A percentile compares a stretch with the other conserved stretches of the same genome.
These are phyloP conservation scores for Rhynchosporium agropyri DNA, from an alignment of 2,329 filamentous ascomycete genomes.

Conservation along the genomic window DNA sequence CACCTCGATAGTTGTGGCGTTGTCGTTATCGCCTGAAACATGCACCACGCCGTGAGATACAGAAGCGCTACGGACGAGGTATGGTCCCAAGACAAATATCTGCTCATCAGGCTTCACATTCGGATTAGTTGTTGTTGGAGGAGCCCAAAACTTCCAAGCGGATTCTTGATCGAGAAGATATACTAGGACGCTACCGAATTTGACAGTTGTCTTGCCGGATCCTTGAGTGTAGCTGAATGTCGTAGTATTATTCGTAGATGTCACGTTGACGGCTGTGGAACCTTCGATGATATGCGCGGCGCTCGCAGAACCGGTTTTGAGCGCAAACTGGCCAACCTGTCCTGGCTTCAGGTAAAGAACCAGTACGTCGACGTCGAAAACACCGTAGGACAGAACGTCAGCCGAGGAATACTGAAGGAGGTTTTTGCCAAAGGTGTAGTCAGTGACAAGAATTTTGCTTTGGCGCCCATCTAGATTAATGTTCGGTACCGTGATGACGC, in stretches of 20 bases:
- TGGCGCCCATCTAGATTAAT: constrained; percentile 55
- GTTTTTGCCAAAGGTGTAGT: constrained; percentile 52
- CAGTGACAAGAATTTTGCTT: constrained; percentile 57
- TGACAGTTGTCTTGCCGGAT: constrained; percentile 49
- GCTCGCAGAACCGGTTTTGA: constrained; percentile 45
- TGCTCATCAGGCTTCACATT: constrained; percentile 50
- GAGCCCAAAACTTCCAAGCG: constrained; percentile 60
- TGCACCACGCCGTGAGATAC: constrained; percentile 43
- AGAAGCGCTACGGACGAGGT: constrained; percentile 48
- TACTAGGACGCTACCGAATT: constrained; percentile 53
- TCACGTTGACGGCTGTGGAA: constrained; percentile 42
- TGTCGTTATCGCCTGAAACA: constrained; percentile 47
- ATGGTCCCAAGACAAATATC: constrained; percentile 49
- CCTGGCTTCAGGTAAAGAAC: constrained; percentile 53
- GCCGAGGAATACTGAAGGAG: constrained; percentile 54
- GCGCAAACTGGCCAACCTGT: constrained; percentile 53
- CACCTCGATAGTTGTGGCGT: constrained; percentile 47
- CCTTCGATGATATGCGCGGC: constrained; percentile 49
- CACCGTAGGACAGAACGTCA: constrained; percentile 52
- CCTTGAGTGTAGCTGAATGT: constrained; percentile 52
- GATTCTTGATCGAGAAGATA: constrained; percentile 56
- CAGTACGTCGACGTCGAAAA: constrained; percentile 51
- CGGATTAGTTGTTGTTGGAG: constrained; percentile 50
- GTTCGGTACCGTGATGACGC: constrained; percentile 47
- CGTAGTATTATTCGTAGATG: constrained; percentile 38